Evolutionary conservation across 176 grass and related monocot genomes (phyloP), one percentile per base, ranked within the genome.

Genomic region (Puccinellia tenuiflora): DNA sequence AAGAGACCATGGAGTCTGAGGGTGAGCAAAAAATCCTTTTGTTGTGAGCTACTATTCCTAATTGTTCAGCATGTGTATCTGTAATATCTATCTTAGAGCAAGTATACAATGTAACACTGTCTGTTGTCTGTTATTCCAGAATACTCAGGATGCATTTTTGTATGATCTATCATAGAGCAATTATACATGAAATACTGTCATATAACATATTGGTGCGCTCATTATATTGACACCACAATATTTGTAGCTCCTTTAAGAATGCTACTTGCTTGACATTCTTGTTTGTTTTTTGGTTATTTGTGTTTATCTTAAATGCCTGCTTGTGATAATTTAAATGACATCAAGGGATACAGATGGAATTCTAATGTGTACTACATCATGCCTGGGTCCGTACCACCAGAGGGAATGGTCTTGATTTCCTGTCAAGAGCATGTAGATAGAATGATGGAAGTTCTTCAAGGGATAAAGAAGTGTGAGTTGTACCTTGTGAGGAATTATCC

Each of bases 1-100:
- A 94, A 94, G 40, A 64, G 86, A 2, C 60, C 86, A 0, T 84
- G 79, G 61, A 91, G 89, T 61, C 62, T 97, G 78, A 79, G 88
- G 79, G 94, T 97, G 90, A 87, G 88, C 34, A 25, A 77, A 77
- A 1, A 64, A 13, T 30, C 22, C 1, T 75, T 7, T 40, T 48
- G n/a, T 17, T 4, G 13, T 48, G 62, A n/a, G n/a, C 76, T 38
- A 64, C 31, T 53, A 37, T 64, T 43, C 12, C 35, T 20, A 73
- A 9, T 73, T 83, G 9, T 61, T 52, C 54, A 65, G 17, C 15
- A 14, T 14, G 3, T 56, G 7, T 56, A 2, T 54, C 16, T 67
- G 16, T 75, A 37, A 3, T 12, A 73, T 40, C 13, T 56, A 38
- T 45, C 55, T 7, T 31, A 28, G 64, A 20, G 42, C 24, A 83